phyloP scores from a whole-genome alignment of 2,329 filamentous ascomycete genomes.

The Diplodia scrobiculata region DNA sequence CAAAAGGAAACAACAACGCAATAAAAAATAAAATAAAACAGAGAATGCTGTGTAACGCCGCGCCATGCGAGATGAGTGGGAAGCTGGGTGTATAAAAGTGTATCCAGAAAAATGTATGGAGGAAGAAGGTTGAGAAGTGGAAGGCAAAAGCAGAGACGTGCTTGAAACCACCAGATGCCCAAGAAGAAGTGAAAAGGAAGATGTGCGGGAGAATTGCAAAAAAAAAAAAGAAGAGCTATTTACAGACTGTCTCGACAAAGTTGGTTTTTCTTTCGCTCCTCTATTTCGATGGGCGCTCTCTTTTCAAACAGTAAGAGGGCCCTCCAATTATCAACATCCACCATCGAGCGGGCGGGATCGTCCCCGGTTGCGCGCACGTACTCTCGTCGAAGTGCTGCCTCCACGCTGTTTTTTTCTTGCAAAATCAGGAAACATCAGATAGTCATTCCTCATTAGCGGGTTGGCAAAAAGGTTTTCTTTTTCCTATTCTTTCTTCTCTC shows the following conservation, averaged over 20 bases:
- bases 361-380: conserved; percentile 10
- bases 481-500: conserved; percentile 36
- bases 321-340: conserved; percentile 11
- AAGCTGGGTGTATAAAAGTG: neutral
- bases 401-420: conserved; percentile 8
- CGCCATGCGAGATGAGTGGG: conserved; percentile 1
- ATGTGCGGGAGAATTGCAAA: neutral
- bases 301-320: neutral
- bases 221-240: neutral
- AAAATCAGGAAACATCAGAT: conserved; percentile 25
- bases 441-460: conserved; percentile 22
- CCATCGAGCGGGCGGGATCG: neutral
- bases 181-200: conserved; percentile 8
- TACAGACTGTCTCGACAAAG: conserved; percentile 14
- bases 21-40: neutral
- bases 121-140: neutral
- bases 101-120: neutral
- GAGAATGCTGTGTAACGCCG: neutral
- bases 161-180: neutral
- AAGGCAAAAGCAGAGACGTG: neutral
- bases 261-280: neutral
- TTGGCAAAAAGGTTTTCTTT: neutral
- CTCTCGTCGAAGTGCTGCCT: conserved; percentile 21
- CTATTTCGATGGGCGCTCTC: neutral
- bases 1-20: neutral